A percentile compares a stretch with the other conserved stretches of the same genome.
Conservation (phyloP, 129 eudicot genomes). For the Saposhnikovia divaricata region DNA sequence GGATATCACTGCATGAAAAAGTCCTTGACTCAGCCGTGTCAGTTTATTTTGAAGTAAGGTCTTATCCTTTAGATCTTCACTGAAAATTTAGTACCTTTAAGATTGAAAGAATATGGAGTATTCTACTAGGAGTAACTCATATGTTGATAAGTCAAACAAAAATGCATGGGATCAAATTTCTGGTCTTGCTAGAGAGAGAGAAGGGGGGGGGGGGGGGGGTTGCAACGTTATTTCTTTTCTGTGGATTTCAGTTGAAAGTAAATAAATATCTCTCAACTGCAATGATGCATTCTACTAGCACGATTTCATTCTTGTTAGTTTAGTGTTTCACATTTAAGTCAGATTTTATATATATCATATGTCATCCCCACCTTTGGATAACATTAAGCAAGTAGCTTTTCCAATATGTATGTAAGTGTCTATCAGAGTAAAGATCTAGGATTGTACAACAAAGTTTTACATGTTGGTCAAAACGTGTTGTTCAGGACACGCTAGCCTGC, state of each 20-base stretch:
- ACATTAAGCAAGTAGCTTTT: background rate
- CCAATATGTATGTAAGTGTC: background rate
- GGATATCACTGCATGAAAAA: conserved; percentile 58
- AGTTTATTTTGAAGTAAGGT: conserved; percentile 66
- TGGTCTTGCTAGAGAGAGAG: background rate
- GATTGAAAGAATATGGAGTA: background rate
- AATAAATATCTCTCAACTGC: background rate
- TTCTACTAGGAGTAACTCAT: background rate
- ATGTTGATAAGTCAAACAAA: background rate
- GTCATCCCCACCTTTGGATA: background rate
- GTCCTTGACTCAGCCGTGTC: conserved; percentile 61
- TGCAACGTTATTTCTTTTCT: background rate
- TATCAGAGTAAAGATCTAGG: background rate
- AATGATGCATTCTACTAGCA: background rate
- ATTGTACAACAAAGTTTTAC: background rate
- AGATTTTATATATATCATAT: background rate
- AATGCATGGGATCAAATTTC: background rate
- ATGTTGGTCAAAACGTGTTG: no score
- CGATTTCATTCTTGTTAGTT: background rate
- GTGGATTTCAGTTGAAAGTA: background rate
- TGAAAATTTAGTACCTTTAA: background rate
- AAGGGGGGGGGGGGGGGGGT: background rate
- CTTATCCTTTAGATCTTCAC: background rate
- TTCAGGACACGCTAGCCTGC: no score
- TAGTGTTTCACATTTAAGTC: background rate